These are phyloP conservation scores for Penicillium sp. DNA, from an alignment of 2,329 filamentous ascomycete genomes.

Conservation along the genomic window DNA sequence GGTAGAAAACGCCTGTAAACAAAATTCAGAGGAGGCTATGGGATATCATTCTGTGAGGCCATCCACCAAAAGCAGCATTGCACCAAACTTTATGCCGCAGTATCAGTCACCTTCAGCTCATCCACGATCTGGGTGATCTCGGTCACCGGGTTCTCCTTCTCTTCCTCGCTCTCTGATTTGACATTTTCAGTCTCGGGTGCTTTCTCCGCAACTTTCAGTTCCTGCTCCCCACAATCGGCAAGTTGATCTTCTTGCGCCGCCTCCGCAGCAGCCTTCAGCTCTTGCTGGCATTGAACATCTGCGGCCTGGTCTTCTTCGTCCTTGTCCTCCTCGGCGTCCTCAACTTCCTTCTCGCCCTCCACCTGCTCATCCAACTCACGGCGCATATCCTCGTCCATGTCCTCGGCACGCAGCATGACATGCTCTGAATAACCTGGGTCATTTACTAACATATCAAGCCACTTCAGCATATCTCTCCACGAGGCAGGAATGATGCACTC, in stretches of 20 bases:
- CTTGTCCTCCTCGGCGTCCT: neutral
- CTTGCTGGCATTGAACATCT: neutral
- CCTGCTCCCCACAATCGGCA: neutral
- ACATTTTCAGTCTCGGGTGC: neutral
- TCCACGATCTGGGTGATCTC: neutral
- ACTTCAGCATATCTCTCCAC: conserved; percentile 57
- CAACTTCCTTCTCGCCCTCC: neutral
- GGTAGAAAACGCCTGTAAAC: neutral
- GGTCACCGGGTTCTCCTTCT: neutral
- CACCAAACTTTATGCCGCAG: neutral
- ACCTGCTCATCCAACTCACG: conserved; percentile 5
- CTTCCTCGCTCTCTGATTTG: neutral
- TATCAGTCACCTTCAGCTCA: neutral
- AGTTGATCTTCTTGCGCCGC: neutral
- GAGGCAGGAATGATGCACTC: conserved; percentile 65
- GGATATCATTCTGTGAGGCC: neutral
- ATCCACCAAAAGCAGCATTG: too few species aligned
- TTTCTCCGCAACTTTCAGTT: neutral
- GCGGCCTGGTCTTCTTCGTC: neutral
- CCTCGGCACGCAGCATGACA: conserved; percentile 26
- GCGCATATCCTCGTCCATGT: conserved; percentile 12
- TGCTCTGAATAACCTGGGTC: conserved; percentile 43
- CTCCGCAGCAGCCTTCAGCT: neutral
- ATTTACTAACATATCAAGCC: conserved; percentile 60
- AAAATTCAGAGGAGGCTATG: neutral